phyloP scores from a whole-genome alignment of 768 basidiomycete genomes.

The Hemileccinum rubropunctum region DNA sequence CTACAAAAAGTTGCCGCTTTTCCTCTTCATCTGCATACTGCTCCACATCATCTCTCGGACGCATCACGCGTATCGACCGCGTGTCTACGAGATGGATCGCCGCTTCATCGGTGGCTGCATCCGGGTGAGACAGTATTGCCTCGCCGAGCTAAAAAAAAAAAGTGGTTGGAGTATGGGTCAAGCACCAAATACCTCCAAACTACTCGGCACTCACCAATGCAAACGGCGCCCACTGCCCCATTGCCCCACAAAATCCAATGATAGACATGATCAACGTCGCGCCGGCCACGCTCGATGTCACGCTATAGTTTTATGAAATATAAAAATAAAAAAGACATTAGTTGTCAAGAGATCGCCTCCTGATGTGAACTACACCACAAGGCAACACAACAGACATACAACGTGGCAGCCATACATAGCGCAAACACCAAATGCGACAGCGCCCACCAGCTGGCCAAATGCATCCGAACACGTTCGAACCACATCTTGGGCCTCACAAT shows the following conservation, averaged over 20 bases:
- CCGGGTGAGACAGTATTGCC: conserved; percentile 46
- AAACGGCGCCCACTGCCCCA: conserved; percentile 92
- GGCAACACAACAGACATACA: conserved; percentile 49
- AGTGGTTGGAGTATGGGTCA: neutral
- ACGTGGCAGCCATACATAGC: conserved; percentile 74
- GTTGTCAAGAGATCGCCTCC: conserved; percentile 10
- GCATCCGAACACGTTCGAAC: conserved; percentile 42
- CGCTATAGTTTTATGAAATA: conserved; percentile 41
- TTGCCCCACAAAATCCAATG: conserved; percentile 90
- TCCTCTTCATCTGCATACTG: conserved; percentile 26
- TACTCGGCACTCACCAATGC: conserved; percentile 60
- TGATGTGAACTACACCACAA: too few relatives aligned
- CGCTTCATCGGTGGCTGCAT: too few relatives aligned
- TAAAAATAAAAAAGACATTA: neutral
- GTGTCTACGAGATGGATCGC: conserved; percentile 39
- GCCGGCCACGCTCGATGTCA: conserved; percentile 64
- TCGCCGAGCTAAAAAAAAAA: conserved; percentile 34
- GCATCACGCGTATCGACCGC: neutral
- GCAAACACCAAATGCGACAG: conserved; percentile 72
- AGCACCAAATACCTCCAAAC: too few relatives aligned
- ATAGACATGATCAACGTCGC: conserved; percentile 75
- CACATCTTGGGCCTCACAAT: neutral
- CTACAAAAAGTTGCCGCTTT: conserved; percentile 19
- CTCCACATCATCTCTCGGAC: conserved; percentile 19
- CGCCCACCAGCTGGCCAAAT: conserved; percentile 76